A percentile compares a stretch with the other conserved stretches of the same genome.
Conservation (phyloP, 139 green algal species). For the Parachlorella kessleri region DNA sequence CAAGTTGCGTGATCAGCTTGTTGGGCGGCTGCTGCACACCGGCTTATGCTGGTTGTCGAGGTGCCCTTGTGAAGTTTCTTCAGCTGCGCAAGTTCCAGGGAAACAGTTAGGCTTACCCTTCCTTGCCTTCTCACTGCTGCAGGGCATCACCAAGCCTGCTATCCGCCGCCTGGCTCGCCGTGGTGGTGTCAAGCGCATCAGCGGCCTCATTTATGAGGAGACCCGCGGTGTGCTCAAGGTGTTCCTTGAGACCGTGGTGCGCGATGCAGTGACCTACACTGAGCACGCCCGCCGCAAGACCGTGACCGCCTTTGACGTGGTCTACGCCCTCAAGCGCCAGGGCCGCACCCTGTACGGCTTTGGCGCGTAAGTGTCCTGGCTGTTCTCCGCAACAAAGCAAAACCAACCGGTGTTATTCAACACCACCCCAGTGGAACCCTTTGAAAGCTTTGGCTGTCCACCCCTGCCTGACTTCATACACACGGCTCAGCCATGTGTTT, state of each 20-base stretch:
- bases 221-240: slow-evolving; percentile 61
- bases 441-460: too few species aligned
- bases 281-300: slow-evolving; percentile 92
- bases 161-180: slow-evolving; percentile 85
- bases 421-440: background rate
- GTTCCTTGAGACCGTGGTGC: slow-evolving; percentile 49
- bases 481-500: too few species aligned
- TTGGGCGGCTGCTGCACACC: too few species aligned
- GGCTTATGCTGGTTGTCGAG: too few species aligned
- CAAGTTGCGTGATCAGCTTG: too few species aligned
- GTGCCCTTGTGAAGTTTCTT: too few species aligned
- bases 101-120: too few species aligned
- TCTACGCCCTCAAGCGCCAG: slow-evolving; percentile 96
- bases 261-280: slow-evolving; percentile 43
- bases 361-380: slow-evolving; percentile 16
- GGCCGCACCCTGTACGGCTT: slow-evolving; percentile 89
- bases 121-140: too few species aligned
- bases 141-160: slow-evolving; percentile 93
- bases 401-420: background rate
- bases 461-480: too few species aligned
- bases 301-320: slow-evolving; percentile 94
- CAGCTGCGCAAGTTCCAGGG: too few species aligned
- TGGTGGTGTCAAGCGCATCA: slow-evolving; percentile 84
- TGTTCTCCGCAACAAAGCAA: slow-evolving; percentile 26
- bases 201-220: slow-evolving; percentile 93